A percentile compares a stretch with the other conserved stretches of the same genome.
Conservation (phyloP, 805 yeast genomes). For the Cephaloascus albidus region DNA sequence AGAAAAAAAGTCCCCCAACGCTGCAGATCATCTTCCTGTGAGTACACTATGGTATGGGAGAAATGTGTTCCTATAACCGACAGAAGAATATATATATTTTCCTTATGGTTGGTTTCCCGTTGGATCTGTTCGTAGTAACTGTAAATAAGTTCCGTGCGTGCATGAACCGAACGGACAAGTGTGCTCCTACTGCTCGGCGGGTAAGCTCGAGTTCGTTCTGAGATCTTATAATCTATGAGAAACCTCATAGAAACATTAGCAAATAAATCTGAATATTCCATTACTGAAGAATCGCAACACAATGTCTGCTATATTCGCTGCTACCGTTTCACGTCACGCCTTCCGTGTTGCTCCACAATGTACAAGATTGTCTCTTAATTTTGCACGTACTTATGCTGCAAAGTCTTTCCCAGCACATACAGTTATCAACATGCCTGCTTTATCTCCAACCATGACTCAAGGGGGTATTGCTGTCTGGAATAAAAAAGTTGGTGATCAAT, state of each 20-base stretch:
- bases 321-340: conserved; percentile 15
- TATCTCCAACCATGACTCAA: conserved; percentile 99
- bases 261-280: no score
- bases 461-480: conserved; percentile 89
- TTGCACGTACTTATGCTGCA: background rate
- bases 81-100: no score
- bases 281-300: no score
- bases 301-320: conserved; percentile 28
- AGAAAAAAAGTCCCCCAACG: conserved; percentile 2
- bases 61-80: conserved; percentile 4
- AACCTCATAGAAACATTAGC: no score
- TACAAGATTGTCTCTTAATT: conserved; percentile 9
- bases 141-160: background rate
- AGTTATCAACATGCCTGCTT: conserved; percentile 94
- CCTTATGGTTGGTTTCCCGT: no score
- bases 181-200: background rate
- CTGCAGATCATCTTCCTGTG: conserved; percentile 8
- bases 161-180: background rate
- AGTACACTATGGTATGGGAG: conserved; percentile 16
- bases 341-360: conserved; percentile 9
- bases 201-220: no score
- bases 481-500: conserved; percentile 80
- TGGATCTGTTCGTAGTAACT: no score
- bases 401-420: conserved; percentile 67
- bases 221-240: no score